These are phyloP conservation scores for Kodamaea laetipori DNA, from an alignment of 805 yeast genomes.

Conservation along the genomic window DNA sequence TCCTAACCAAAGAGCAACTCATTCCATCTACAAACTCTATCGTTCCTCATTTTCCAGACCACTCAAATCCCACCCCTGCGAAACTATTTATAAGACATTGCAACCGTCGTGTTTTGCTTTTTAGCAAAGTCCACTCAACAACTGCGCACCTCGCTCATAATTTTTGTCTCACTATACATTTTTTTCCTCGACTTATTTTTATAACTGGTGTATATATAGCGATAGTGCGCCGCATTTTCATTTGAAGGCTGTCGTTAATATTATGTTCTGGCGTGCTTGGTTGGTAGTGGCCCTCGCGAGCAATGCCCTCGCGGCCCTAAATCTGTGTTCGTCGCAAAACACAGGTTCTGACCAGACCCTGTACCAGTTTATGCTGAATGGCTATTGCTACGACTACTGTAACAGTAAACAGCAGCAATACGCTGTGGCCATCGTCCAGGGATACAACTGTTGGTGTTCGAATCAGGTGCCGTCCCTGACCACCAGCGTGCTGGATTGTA, in stretches of 20 bases:
- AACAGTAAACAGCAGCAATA: slow-evolving; percentile 36
- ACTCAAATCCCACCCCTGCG: too few relatives aligned
- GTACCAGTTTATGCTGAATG: slow-evolving; percentile 45
- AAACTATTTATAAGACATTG: too few relatives aligned
- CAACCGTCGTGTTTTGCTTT: too few relatives aligned
- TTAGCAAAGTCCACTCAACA: not conserved
- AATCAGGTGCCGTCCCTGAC: slow-evolving; percentile 50
- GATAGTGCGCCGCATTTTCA: slow-evolving; percentile 2
- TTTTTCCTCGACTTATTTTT: slow-evolving; percentile 1
- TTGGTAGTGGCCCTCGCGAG: slow-evolving; percentile 4
- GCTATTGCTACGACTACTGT: slow-evolving; percentile 54
- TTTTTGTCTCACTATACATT: not conserved
- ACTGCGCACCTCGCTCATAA: slow-evolving; percentile 5
- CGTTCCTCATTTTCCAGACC: too few relatives aligned
- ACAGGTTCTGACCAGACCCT: slow-evolving; percentile 20
- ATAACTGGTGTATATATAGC: not conserved
- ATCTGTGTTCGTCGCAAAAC: slow-evolving; percentile 28
- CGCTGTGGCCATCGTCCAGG: slow-evolving; percentile 56
- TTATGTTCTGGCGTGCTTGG: slow-evolving; percentile 4
- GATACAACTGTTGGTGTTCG: slow-evolving; percentile 63
- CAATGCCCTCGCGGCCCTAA: slow-evolving; percentile 11
- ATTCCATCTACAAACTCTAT: too few relatives aligned
- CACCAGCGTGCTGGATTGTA: slow-evolving; percentile 36
- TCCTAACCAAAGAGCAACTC: too few relatives aligned
- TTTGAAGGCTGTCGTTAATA: not conserved